Conservation (phyloP, 2,329 filamentous ascomycete genomes). For the Pezicula rhizophila region DNA sequence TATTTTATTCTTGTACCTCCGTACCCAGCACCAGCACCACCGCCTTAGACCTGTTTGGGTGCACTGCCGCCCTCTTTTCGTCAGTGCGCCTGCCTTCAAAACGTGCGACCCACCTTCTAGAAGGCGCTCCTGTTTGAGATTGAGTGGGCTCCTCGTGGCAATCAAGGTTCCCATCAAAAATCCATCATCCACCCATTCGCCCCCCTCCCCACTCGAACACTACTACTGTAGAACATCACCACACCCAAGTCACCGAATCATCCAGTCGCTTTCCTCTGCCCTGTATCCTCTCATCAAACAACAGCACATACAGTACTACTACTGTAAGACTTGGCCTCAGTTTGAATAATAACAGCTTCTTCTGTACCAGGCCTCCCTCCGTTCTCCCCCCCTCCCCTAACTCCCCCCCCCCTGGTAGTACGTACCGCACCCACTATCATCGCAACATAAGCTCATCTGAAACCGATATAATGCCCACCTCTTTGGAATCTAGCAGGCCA, state of each 20-base stretch:
- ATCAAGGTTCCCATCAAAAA: not conserved
- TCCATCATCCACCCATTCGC: not conserved
- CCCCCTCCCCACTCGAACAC: too few relatives aligned
- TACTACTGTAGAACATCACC: constrained; percentile 1
- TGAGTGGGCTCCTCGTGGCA: constrained; percentile 13
- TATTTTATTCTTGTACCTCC: too few relatives aligned
- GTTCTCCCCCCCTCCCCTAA: too few relatives aligned
- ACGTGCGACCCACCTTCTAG: constrained; percentile 9
- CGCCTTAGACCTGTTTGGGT: too few relatives aligned
- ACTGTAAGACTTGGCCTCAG: not conserved
- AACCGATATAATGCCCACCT: constrained; percentile 30
- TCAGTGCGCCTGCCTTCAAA: not conserved
- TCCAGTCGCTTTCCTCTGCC: not conserved
- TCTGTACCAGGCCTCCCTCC: not conserved
- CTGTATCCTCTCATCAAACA: not conserved
- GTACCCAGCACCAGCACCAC: too few relatives aligned
- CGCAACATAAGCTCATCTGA: not conserved
- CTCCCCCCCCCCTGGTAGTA: not conserved
- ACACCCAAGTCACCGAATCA: not conserved
- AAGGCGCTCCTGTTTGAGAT: constrained; percentile 15
- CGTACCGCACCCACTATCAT: not conserved
- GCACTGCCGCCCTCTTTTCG: not conserved
- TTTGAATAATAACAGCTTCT: not conserved
- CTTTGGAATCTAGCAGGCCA: constrained; percentile 46
- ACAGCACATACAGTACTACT: not conserved